These are phyloP conservation scores for Acer negundo DNA, from an alignment of 345 rosid species.

Conservation along the genomic window DNA sequence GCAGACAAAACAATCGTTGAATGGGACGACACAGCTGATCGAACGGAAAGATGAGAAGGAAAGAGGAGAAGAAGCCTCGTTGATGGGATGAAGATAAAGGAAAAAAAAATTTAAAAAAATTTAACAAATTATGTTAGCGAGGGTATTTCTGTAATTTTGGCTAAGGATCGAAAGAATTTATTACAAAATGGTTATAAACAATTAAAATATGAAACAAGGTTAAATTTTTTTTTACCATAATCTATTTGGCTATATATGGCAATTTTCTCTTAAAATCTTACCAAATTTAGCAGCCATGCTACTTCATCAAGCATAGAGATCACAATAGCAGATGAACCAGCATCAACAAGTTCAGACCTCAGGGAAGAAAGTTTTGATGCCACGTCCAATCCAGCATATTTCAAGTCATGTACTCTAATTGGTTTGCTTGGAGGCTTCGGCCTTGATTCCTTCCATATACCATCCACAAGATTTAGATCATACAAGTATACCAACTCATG, in stretches of 20 bases:
- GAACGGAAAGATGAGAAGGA: no score
- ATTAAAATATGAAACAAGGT: no score
- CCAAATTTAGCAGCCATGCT: slow-evolving; percentile 96
- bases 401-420: slow-evolving; percentile 80
- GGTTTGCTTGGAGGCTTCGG: slow-evolving; percentile 78
- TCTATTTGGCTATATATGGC: no score
- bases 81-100: no score
- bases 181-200: no score
- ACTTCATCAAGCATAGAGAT: slow-evolving; percentile 96
- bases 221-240: no score
- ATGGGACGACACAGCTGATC: slow-evolving; percentile 46
- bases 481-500: slow-evolving; percentile 82
- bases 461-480: slow-evolving; percentile 75
- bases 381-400: slow-evolving; percentile 84
- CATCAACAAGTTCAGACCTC: slow-evolving; percentile 66
- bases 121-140: no score
- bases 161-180: no score
- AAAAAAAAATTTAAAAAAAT: no score
- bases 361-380: slow-evolving; percentile 66
- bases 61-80: no score
- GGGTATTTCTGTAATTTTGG: no score
- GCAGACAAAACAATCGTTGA: slow-evolving; percentile 39
- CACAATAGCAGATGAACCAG: slow-evolving; percentile 78
- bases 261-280: no score
- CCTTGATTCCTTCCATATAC: slow-evolving; percentile 87